Conservation (phyloP, 768 basidiomycete genomes). For the Boletus vermiculosoides region DNA sequence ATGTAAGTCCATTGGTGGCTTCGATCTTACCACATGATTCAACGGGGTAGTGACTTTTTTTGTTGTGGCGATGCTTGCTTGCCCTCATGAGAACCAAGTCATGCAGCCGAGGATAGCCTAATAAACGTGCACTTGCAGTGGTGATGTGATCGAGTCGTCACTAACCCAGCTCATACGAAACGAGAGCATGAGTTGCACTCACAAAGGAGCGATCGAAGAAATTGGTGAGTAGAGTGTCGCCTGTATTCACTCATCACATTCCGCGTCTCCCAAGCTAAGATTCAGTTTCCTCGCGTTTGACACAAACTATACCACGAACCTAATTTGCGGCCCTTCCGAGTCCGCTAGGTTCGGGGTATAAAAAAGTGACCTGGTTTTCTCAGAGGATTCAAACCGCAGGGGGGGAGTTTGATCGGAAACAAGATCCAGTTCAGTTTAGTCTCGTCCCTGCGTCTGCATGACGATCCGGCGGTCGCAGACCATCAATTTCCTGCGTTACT, state of each 20-base stretch:
- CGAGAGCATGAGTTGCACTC: neutral
- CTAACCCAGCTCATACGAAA: neutral
- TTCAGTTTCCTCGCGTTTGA: neutral
- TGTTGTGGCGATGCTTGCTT: neutral
- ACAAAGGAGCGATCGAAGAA: neutral
- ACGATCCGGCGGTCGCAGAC: neutral
- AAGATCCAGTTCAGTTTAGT: neutral
- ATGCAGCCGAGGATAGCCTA: too few relatives aligned
- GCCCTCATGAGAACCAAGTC: neutral
- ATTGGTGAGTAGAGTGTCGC: neutral
- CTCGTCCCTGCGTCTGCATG: neutral
- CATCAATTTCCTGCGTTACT: neutral
- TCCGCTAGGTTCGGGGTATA: neutral
- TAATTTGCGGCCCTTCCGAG: neutral
- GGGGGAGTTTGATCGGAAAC: neutral
- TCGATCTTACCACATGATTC: neutral
- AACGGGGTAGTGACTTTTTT: neutral
- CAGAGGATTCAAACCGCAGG: too few relatives aligned
- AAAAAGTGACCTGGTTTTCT: neutral
- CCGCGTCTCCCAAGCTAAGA: neutral
- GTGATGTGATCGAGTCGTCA: neutral
- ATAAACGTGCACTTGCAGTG: neutral
- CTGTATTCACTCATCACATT: neutral
- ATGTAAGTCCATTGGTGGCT: neutral
- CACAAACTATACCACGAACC: neutral